Evolutionary conservation across 1,284 basidiomycete genomes (phyloP).

Genomic region (Ganoderma multipileum): DNA sequence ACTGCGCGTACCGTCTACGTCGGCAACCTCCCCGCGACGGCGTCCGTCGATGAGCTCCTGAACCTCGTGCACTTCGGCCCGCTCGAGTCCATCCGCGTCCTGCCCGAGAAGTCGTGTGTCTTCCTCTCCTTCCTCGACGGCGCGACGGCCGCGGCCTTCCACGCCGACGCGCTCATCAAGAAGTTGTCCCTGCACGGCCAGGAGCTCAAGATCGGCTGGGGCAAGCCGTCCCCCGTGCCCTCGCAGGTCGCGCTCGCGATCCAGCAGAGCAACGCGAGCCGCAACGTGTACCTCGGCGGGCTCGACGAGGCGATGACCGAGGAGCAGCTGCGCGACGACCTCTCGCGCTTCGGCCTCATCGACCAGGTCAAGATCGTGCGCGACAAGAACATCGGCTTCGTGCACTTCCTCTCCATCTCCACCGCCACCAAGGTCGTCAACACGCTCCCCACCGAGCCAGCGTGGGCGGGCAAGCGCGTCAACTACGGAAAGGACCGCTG

Average conservation of each 20-base stretch:
- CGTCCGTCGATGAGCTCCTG: conserved; percentile 96
- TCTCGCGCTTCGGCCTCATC: conserved; percentile 91
- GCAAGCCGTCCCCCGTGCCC: conserved; percentile 89
- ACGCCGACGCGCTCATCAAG: conserved; percentile 93
- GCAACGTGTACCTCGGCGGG: conserved; percentile 94
- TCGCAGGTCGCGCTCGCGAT: conserved; percentile 87
- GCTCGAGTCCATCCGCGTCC: conserved; percentile 92
- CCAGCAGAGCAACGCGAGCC: conserved; percentile 87
- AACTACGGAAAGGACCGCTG: conserved; percentile 97
- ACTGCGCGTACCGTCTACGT: conserved; percentile 95
- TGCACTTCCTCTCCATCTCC: conserved; percentile 94
- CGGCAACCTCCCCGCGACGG: conserved; percentile 95
- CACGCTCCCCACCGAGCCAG: conserved; percentile 85
- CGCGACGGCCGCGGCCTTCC: conserved; percentile 90
- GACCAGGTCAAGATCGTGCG: conserved; percentile 98
- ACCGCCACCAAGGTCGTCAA: conserved; percentile 94
- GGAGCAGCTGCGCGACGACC: conserved; percentile 87
- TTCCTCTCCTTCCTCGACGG: conserved; percentile 98
- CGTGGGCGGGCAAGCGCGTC: conserved; percentile 93
- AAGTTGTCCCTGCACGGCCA: conserved; percentile 90
- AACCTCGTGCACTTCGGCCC: conserved; percentile 98
- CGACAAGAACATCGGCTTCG: conserved; percentile 97
- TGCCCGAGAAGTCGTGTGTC: conserved; percentile 98
- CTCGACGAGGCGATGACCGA: conserved; percentile 89
- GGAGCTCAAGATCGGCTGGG: conserved; percentile 97